These are phyloP conservation scores for Fusarium dlaminii DNA, from an alignment of 2,329 filamentous ascomycete genomes.

Conservation along the genomic window DNA sequence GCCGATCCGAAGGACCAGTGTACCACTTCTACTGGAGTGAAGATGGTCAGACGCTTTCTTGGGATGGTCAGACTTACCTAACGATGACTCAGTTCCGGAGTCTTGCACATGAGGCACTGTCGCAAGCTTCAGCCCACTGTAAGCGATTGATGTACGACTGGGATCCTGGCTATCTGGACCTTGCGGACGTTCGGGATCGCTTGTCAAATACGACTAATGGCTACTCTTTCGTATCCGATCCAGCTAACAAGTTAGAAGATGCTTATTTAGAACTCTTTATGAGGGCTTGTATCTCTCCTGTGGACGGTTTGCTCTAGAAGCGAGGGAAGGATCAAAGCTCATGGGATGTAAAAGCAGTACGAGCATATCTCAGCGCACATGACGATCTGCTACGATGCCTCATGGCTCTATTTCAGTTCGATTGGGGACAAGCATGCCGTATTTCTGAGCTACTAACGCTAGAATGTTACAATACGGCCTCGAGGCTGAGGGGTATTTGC, in stretches of 20 bases:
- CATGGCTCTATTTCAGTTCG: not conserved
- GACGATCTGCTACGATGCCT: not conserved
- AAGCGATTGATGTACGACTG: not conserved
- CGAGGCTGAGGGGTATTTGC: not conserved
- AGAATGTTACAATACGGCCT: not conserved
- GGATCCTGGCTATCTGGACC: not conserved
- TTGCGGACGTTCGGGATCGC: not conserved
- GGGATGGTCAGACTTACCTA: too few species aligned
- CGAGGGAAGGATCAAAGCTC: not conserved
- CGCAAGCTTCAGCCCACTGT: too few species aligned
- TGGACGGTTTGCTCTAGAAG: not conserved
- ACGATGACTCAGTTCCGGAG: too few species aligned
- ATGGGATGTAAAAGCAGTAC: not conserved
- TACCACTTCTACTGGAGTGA: too few species aligned
- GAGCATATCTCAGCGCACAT: not conserved
- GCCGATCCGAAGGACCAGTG: too few species aligned
- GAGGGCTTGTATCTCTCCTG: not conserved
- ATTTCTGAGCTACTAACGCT: not conserved
- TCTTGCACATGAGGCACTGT: too few species aligned
- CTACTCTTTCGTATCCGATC: not conserved
- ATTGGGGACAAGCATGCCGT: not conserved
- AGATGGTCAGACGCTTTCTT: too few species aligned
- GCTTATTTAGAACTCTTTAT: not conserved
- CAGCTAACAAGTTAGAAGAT: not conserved
- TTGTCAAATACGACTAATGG: not conserved